phyloP scores from a whole-genome alignment of 2,329 filamentous ascomycete species.

The Alternaria postmessia region DNA sequence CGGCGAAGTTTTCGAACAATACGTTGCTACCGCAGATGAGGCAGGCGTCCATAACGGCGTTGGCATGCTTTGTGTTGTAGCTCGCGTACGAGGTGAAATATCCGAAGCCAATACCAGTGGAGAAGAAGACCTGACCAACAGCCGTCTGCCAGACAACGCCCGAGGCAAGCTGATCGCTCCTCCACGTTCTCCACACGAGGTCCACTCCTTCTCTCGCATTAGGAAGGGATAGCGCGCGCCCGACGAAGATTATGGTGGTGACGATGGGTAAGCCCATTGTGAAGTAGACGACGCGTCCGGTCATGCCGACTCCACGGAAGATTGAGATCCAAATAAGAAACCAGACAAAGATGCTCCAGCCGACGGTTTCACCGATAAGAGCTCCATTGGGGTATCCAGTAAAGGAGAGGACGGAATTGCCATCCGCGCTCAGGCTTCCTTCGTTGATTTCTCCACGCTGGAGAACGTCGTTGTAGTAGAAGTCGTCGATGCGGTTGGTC shows the following conservation, averaged over 20 bases:
- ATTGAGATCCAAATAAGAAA: slow-evolving; percentile 68
- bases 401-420: slow-evolving; percentile 54
- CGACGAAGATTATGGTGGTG: slow-evolving; percentile 65
- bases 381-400: slow-evolving; percentile 57
- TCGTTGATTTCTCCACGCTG: slow-evolving; percentile 56
- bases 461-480: slow-evolving; percentile 61
- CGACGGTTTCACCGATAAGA: slow-evolving; percentile 65
- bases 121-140: slow-evolving; percentile 68
- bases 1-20: slow-evolving; percentile 63
- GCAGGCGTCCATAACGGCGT: slow-evolving; percentile 67
- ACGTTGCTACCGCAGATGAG: slow-evolving; percentile 65
- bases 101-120: slow-evolving; percentile 66
- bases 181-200: slow-evolving; percentile 60
- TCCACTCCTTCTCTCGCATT: slow-evolving; percentile 63
- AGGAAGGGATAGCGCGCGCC: slow-evolving; percentile 61
- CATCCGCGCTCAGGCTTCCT: slow-evolving; percentile 45
- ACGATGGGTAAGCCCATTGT: slow-evolving; percentile 69
- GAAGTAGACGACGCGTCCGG: slow-evolving; percentile 67
- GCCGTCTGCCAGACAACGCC: slow-evolving; percentile 68
- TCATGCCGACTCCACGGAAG: slow-evolving; percentile 66
- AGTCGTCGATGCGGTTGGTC: slow-evolving; percentile 60
- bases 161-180: slow-evolving; percentile 59
- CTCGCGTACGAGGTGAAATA: slow-evolving; percentile 66
- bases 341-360: slow-evolving; percentile 67
- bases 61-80: slow-evolving; percentile 65